Evolutionary conservation across 129 eudicot genomes (phyloP).

Genomic region (Saussurea involucrata): DNA sequence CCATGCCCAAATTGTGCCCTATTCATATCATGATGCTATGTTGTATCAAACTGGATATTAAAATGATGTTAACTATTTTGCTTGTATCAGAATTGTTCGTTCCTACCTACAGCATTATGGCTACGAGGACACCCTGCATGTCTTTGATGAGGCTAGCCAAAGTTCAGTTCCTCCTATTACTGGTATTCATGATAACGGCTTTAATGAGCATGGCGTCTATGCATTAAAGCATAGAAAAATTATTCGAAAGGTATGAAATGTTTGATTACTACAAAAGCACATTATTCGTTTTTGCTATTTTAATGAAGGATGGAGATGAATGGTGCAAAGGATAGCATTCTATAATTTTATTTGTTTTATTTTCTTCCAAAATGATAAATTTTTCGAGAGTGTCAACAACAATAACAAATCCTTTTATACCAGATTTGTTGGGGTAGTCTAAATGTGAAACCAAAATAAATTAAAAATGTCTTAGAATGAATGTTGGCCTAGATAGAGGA

Average conservation of each 20-base stretch:
- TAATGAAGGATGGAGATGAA: neutral
- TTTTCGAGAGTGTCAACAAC: neutral
- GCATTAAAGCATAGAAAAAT: conserved; percentile 59
- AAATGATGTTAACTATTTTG: conserved; percentile 1
- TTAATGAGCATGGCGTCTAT: conserved; percentile 46
- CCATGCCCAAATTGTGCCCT: too few species aligned
- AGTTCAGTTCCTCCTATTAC: conserved; percentile 64
- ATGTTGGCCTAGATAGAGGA: too few species aligned
- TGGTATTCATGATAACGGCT: conserved; percentile 49
- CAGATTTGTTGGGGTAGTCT: neutral
- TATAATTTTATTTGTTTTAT: neutral
- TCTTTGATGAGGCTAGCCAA: conserved; percentile 63
- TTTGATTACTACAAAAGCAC: neutral
- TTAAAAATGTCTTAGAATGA: neutral
- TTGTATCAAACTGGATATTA: neutral
- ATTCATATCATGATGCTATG: too few species aligned
- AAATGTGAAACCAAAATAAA: neutral
- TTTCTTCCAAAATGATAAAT: neutral
- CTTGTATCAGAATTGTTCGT: conserved; percentile 65
- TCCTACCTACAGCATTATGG: conserved; percentile 91
- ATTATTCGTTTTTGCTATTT: neutral
- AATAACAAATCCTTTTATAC: neutral
- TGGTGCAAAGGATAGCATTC: neutral
- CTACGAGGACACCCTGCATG: conserved; percentile 78
- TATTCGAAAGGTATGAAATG: conserved; percentile 74